Percentiles rank a stretch among this genome's conserved stretches.
Conservation (phyloP, 1,139 yeast genomes). For the Blastobotrys elegans region DNA sequence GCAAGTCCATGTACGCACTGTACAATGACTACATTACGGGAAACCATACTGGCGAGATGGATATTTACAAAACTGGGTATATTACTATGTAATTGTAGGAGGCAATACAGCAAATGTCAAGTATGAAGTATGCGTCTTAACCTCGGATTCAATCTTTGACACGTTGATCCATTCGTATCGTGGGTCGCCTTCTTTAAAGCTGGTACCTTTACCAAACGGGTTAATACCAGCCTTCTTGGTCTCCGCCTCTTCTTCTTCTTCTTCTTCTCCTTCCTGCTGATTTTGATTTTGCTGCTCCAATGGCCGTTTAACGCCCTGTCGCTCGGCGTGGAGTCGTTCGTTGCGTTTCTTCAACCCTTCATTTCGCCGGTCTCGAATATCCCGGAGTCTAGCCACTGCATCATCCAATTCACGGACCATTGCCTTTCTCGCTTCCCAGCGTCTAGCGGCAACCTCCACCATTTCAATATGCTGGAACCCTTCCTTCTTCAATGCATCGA, state of each 20-base stretch:
- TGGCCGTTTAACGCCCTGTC: slow-evolving; percentile 1
- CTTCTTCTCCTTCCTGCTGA: slow-evolving; percentile 18
- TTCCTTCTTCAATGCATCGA: slow-evolving; percentile 61
- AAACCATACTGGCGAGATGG: background rate
- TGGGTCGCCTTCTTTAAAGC: slow-evolving; percentile 83
- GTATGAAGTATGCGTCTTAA: slow-evolving; percentile 92
- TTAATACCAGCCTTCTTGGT: slow-evolving; percentile 56
- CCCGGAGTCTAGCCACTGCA: slow-evolving; percentile 74
- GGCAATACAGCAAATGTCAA: slow-evolving; percentile 72
- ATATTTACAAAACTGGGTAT: background rate
- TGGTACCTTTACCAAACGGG: slow-evolving; percentile 83
- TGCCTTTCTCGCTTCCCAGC: slow-evolving; percentile 88
- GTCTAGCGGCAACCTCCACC: slow-evolving; percentile 82
- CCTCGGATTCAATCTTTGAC: slow-evolving; percentile 74
- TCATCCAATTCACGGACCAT: slow-evolving; percentile 81
- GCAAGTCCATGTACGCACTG: slow-evolving; percentile 3
- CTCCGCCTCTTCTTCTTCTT: slow-evolving; percentile 15
- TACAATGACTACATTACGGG: background rate
- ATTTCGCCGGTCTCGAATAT: slow-evolving; percentile 67
- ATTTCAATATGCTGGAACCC: slow-evolving; percentile 92
- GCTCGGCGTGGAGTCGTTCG: slow-evolving; percentile 27
- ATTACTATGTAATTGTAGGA: slow-evolving; percentile 20
- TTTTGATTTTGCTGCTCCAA: background rate
- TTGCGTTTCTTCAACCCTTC: slow-evolving; percentile 68
- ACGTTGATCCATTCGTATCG: slow-evolving; percentile 77